Percentiles rank a stretch among this genome's conserved stretches.
Evolutionary conservation across 2,329 filamentous ascomycete species (phyloP).

Genomic region (Alternaria sp.): DNA sequence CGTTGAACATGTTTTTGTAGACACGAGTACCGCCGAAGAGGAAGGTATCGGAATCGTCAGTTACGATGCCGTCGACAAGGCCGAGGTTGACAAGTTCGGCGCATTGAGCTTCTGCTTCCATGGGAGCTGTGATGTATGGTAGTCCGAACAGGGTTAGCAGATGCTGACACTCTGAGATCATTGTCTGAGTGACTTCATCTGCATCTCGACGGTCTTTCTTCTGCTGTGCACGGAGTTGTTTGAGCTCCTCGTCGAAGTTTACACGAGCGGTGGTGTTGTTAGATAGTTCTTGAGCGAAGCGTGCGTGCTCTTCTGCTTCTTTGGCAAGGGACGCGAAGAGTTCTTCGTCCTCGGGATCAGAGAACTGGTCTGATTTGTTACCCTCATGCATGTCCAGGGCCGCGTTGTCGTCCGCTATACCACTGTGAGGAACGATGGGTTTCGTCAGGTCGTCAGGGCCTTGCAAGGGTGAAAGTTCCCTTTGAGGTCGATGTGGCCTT

Average conservation of each 20-base stretch:
- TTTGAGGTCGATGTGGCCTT: conserved; percentile 23
- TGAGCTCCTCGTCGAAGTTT: conserved; percentile 87
- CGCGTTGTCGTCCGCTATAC: conserved; percentile 42
- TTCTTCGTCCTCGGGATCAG: conserved; percentile 91
- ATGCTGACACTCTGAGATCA: conserved; percentile 94
- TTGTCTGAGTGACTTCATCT: conserved; percentile 94
- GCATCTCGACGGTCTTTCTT: conserved; percentile 96
- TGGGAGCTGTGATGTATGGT: conserved; percentile 95
- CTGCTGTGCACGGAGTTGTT: conserved; percentile 87
- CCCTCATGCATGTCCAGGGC: conserved; percentile 36
- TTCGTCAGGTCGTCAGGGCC: conserved; percentile 42
- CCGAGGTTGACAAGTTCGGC: conserved; percentile 86
- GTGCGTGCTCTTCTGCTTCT: conserved; percentile 91
- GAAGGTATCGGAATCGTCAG: conserved; percentile 96
- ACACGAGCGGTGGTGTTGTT: conserved; percentile 72
- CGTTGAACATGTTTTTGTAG: conserved; percentile 99
- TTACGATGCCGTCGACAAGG: conserved; percentile 96
- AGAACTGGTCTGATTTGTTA: conserved; percentile 58
- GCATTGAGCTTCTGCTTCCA: conserved; percentile 99
- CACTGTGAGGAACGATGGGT: conserved; percentile 43
- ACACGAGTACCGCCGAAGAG: conserved; percentile 94
- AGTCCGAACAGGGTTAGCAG: conserved; percentile 89
- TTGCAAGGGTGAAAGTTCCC: conserved; percentile 40
- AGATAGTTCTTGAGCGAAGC: conserved; percentile 89
- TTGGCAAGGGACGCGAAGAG: conserved; percentile 84